phyloP scores from a whole-genome alignment of 805 yeast species.

The Saccharomycopsis capsularis region DNA sequence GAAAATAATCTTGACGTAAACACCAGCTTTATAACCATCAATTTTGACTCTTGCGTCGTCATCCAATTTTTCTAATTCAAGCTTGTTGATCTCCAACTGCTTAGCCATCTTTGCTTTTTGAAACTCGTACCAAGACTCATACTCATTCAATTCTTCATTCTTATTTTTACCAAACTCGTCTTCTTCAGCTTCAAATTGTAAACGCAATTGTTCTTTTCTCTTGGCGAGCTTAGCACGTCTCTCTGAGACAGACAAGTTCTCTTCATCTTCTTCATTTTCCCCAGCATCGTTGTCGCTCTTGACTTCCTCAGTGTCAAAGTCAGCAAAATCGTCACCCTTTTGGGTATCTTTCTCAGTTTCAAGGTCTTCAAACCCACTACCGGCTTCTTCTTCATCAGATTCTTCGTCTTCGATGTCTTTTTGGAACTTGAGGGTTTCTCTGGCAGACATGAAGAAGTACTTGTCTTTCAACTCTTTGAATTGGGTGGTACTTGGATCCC shows the following conservation, averaged over 20 bases:
- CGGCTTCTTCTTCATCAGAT: conserved; percentile 24
- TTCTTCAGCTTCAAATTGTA: conserved; percentile 85
- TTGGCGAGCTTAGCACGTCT: conserved; percentile 29
- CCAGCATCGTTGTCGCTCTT: conserved; percentile 37
- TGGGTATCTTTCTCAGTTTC: conserved; percentile 31
- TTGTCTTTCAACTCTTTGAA: conserved; percentile 28
- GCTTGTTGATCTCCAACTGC: conserved; percentile 87
- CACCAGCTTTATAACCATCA: conserved; percentile 91
- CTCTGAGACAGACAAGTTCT: conserved; percentile 22
- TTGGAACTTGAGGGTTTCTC: conserved; percentile 24
- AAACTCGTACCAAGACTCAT: conserved; percentile 95
- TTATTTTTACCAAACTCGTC: conserved; percentile 31
- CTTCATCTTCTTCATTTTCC: conserved; percentile 36
- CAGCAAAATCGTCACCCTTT: conserved; percentile 43
- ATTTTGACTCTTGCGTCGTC: conserved; percentile 67
- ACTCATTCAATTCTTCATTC: conserved; percentile 69
- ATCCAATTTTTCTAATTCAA: conserved; percentile 69
- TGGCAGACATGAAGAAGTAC: conserved; percentile 16
- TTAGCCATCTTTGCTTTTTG: conserved; percentile 97
- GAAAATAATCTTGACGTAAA: conserved; percentile 85
- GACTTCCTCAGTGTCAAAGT: conserved; percentile 45
- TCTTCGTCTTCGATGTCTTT: conserved; percentile 21
- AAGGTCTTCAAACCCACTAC: conserved; percentile 26
- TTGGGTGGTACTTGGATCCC: conserved; percentile 22
- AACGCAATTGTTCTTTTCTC: conserved; percentile 79